Evolutionary conservation across 192 early-diverging fungal species (phyloP), one percentile per base, ranked within the genome.

Genomic region (Haplosporangium gracile): DNA sequence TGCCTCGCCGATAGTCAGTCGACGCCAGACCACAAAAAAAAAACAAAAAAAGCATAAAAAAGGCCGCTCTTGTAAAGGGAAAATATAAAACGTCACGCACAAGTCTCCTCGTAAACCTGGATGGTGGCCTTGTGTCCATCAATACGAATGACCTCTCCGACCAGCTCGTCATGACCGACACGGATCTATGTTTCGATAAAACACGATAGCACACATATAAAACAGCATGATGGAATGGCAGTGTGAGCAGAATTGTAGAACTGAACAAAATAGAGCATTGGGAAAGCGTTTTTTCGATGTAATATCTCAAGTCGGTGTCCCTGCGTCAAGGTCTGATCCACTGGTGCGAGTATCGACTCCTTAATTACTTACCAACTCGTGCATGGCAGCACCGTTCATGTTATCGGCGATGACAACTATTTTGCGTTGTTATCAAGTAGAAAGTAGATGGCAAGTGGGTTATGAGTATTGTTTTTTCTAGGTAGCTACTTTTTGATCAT

Each of bases 41-140:
- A 26, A 63, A 39, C 9, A 51, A 20, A 51, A 73, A 74, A n/a
- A n/a, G n/a, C n/a, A n/a, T n/a, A n/a, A n/a, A 36, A 69, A 43
- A 22, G 45, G 47, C 18, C 47, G 42, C 29, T 65, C 60, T 65
- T 65, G 29, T 65, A 16, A n/a, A 53, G 29, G 15, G 15, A 20
- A 65, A 45, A 11, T 73, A 6, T 65, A 65, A 65, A 32, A 65
- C 5, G 32, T 70, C 34, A 89, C 88, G 53, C 88, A 96, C 96
- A 95, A 68, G 99, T 99, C 88, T 99, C 99, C 82, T 99, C 99
- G 92, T 99, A 99, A 32, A 99, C 99, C 91, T 99, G 99, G 82
- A 99, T 95, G 34, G 99, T 99, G n/a, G 97, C 97, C 92, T 99
- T 99, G 89, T 99, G 97, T 77, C 96, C 95, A 57, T 99, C 99